Evolutionary conservation across 768 basidiomycete species (phyloP).

Genomic region (Scleroderma bovista): DNA sequence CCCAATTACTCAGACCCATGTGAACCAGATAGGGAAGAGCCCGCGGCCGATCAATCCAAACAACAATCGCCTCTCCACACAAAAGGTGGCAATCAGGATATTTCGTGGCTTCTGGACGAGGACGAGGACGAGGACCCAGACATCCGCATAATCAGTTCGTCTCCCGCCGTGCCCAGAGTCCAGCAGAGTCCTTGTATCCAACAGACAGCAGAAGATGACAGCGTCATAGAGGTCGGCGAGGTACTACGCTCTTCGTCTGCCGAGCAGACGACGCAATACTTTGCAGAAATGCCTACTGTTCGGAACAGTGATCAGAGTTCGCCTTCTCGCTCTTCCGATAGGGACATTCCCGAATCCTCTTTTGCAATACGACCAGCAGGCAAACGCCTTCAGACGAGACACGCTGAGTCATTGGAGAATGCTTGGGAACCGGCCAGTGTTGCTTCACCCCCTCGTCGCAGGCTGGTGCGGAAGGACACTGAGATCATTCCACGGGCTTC

Average conservation of each 20-base stretch:
- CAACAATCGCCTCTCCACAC: not conserved
- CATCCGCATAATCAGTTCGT: constrained; percentile 48
- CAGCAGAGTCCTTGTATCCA: constrained; percentile 1
- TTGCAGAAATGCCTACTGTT: constrained; percentile 29
- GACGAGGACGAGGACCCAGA: constrained; percentile 56
- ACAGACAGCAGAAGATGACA: constrained; percentile 13
- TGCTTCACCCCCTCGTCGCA: constrained; percentile 27
- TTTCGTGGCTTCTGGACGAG: constrained; percentile 65
- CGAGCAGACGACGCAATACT: constrained; percentile 5
- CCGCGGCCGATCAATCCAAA: not conserved
- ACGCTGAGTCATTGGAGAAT: constrained; percentile 8
- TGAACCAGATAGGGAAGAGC: constrained; percentile 11
- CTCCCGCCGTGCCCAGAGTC: constrained; percentile 30
- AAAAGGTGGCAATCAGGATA: constrained; percentile 31
- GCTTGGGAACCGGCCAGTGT: constrained; percentile 22
- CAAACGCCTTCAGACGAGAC: constrained; percentile 23
- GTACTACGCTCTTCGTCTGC: constrained; percentile 10
- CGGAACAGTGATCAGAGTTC: constrained; percentile 22
- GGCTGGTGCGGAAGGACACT: constrained; percentile 23
- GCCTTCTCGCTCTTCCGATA: constrained; percentile 14
- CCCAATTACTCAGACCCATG: not conserved
- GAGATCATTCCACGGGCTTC: constrained; percentile 15
- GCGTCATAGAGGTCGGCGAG: constrained; percentile 14
- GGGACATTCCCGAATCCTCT: constrained; percentile 33
- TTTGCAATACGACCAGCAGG: constrained; percentile 42